These are phyloP conservation scores for Dioszegia hungarica DNA, from an alignment of 768 basidiomycete genomes.

Conservation along the genomic window DNA sequence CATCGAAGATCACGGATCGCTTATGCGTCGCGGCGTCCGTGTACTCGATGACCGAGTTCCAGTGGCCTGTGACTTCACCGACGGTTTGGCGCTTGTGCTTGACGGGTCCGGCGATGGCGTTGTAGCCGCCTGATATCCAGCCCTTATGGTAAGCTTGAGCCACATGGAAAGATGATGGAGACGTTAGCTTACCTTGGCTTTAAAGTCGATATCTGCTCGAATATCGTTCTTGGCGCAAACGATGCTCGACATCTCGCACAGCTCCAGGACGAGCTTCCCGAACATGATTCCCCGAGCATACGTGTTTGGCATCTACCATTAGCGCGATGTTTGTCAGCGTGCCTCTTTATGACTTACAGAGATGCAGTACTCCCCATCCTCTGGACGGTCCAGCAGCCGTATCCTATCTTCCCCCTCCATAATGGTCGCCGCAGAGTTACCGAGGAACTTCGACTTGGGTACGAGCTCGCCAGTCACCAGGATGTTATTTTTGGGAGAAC, in stretches of 20 bases:
- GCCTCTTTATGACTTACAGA: constrained; percentile 66
- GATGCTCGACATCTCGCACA: constrained; percentile 82
- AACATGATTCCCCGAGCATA: constrained; percentile 57
- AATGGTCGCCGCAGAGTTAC: constrained; percentile 89
- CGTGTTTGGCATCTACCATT: constrained; percentile 93
- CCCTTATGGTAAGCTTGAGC: constrained; percentile 60
- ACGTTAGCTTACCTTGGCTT: constrained; percentile 70
- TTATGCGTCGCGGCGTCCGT: constrained; percentile 62
- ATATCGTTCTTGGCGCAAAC: constrained; percentile 73
- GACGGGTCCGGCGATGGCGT: constrained; percentile 76
- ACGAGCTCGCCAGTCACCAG: constrained; percentile 85
- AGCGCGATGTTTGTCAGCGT: constrained; percentile 50
- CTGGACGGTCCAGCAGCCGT: constrained; percentile 70
- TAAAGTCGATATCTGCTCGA: constrained; percentile 85
- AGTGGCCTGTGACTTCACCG: constrained; percentile 83
- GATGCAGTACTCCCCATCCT: constrained; percentile 59
- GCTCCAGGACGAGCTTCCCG: constrained; percentile 80
- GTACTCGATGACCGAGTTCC: constrained; percentile 87
- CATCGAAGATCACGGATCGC: constrained; percentile 80
- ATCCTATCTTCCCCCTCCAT: constrained; percentile 97
- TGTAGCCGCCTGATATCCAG: constrained; percentile 96
- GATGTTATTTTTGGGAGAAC: constrained; percentile 82
- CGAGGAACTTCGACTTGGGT: constrained; percentile 86
- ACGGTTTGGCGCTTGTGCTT: constrained; percentile 59
- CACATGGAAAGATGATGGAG: no score